Percentiles rank a stretch among this genome's conserved stretches.
These are phyloP conservation scores for Wickerhamomyces bovis DNA, from an alignment of 805 yeast species.

Conservation along the genomic window DNA sequence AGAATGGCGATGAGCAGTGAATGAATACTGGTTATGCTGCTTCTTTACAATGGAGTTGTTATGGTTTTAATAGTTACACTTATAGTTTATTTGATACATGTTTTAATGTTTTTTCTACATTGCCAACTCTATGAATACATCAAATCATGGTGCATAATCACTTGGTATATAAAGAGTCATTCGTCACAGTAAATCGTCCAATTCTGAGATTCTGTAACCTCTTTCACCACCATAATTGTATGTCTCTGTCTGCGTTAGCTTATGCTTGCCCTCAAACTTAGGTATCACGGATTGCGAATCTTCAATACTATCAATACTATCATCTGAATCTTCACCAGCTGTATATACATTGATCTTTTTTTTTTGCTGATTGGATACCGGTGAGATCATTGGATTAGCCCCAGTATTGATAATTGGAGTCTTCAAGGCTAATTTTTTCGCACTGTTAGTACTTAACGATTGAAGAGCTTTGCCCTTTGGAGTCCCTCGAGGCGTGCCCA, in stretches of 20 bases:
- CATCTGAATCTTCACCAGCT: slow-evolving; percentile 6
- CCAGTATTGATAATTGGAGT: background rate
- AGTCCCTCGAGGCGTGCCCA: background rate
- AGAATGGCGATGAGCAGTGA: too few species aligned
- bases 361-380: slow-evolving; percentile 1
- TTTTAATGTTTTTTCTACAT: too few species aligned
- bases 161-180: too few species aligned
- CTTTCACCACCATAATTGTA: slow-evolving; percentile 12
- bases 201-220: slow-evolving; percentile 7
- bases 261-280: background rate
- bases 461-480: background rate
- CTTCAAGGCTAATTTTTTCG: background rate
- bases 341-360: slow-evolving; percentile 6
- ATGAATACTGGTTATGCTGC: too few species aligned
- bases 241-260: slow-evolving; percentile 15
- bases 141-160: too few species aligned
- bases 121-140: too few species aligned
- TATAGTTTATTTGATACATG: background rate
- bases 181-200: background rate
- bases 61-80: too few species aligned
- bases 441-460: background rate
- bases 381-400: slow-evolving; percentile 2
- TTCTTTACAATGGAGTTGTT: too few species aligned
- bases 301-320: slow-evolving; percentile 6
- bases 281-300: background rate